Percentiles rank a stretch among this genome's conserved stretches.
Evolutionary conservation across 805 yeast genomes (phyloP).

Genomic region (Candida awuae): DNA sequence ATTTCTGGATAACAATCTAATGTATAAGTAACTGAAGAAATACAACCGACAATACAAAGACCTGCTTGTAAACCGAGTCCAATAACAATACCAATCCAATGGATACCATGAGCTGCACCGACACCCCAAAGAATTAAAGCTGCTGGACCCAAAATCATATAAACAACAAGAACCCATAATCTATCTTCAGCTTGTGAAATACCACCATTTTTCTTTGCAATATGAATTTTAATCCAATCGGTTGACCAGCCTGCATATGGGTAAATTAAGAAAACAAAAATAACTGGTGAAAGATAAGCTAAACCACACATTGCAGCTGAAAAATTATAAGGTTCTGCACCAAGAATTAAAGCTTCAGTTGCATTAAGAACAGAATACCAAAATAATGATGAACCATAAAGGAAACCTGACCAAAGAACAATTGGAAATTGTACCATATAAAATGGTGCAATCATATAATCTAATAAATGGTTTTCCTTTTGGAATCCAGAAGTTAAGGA

Average conservation of each 20-base stretch:
- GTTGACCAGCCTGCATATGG: slow-evolving; percentile 41
- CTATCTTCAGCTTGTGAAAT: slow-evolving; percentile 50
- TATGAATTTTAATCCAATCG: slow-evolving; percentile 41
- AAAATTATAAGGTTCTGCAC: slow-evolving; percentile 45
- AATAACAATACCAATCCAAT: slow-evolving; percentile 48
- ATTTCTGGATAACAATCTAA: slow-evolving; percentile 50
- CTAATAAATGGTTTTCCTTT: slow-evolving; percentile 23
- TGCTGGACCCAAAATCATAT: slow-evolving; percentile 43
- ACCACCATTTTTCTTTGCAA: slow-evolving; percentile 46
- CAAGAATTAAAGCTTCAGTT: slow-evolving; percentile 37
- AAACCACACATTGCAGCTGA: slow-evolving; percentile 40
- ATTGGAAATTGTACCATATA: slow-evolving; percentile 41
- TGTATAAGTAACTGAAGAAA: slow-evolving; percentile 43
- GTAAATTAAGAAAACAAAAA: slow-evolving; percentile 38
- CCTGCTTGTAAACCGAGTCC: slow-evolving; percentile 55
- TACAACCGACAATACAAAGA: slow-evolving; percentile 44
- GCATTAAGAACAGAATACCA: slow-evolving; percentile 45
- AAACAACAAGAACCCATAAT: slow-evolving; percentile 41
- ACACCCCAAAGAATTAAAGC: slow-evolving; percentile 58
- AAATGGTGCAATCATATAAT: slow-evolving; percentile 31
- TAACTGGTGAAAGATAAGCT: slow-evolving; percentile 45
- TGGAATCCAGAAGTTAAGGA: slow-evolving; percentile 33
- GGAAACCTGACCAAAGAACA: slow-evolving; percentile 52
- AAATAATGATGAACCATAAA: slow-evolving; percentile 41
- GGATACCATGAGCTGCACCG: slow-evolving; percentile 46